Percentiles rank a stretch among this genome's conserved stretches.
These are phyloP conservation scores for Scheffersomyces titani DNA, from an alignment of 1,139 yeast genomes.

Conservation along the genomic window DNA sequence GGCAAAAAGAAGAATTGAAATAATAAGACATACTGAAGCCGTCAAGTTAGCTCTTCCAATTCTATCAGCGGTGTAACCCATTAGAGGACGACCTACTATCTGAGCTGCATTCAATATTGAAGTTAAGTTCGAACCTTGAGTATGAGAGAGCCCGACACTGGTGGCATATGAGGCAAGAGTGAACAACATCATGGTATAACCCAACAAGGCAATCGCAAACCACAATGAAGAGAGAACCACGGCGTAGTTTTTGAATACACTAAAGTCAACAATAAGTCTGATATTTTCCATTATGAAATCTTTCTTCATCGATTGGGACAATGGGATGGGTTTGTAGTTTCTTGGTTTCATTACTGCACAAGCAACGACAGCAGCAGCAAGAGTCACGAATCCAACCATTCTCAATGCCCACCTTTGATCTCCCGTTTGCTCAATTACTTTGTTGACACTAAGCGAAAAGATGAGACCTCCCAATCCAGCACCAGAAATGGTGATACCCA, in stretches of 20 bases:
- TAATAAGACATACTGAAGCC: constrained; percentile 26
- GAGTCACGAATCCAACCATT: constrained; percentile 53
- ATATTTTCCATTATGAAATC: constrained; percentile 20
- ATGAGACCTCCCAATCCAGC: constrained; percentile 68
- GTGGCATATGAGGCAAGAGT: constrained; percentile 64
- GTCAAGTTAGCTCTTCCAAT: constrained; percentile 61
- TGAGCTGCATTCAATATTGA: constrained; percentile 67
- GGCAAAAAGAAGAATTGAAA: constrained; percentile 40
- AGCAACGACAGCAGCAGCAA: constrained; percentile 36
- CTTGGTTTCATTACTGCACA: constrained; percentile 49
- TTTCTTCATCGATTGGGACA: constrained; percentile 20
- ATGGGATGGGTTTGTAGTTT: constrained; percentile 32
- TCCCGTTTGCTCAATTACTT: constrained; percentile 50
- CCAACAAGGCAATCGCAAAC: constrained; percentile 57
- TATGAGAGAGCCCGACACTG: constrained; percentile 54
- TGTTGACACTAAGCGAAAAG: constrained; percentile 51
- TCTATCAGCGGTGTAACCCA: constrained; percentile 60
- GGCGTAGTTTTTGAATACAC: constrained; percentile 35
- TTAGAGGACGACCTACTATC: constrained; percentile 61
- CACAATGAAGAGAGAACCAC: constrained; percentile 50
- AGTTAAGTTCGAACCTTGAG: constrained; percentile 61
- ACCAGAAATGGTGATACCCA: constrained; percentile 62
- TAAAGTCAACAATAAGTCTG: constrained; percentile 27
- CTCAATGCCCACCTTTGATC: constrained; percentile 69
- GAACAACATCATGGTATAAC: constrained; percentile 61